Base-by-base conservation (phyloP, 2,329 filamentous ascomycete species). In the Aureobasidium subglaciale region DNA sequence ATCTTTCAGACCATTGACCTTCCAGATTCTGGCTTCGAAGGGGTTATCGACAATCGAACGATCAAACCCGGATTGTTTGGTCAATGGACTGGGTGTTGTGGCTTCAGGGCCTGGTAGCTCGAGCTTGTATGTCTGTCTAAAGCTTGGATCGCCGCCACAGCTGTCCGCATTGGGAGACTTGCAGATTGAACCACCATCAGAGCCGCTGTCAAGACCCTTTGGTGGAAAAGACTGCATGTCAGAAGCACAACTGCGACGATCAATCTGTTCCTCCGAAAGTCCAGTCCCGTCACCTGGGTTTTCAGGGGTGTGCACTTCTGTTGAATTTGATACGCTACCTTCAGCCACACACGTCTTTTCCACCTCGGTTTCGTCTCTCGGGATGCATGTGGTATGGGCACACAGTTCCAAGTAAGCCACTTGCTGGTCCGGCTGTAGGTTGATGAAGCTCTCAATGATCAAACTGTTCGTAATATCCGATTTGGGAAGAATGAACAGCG, bases 401-500 rank as follows among this genome's bases (percentile, higher is more conserved):
- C 46, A 27, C 22, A 50, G 16, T 1, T 38, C 9, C 46, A 50
- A 24, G 29, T 37, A 50, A n/a, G 46, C 46, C 11, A 24, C 46
- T 2, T 22, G 32, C 34, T 50, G 46, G 15, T 50, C 46, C 22
- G 46, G n/a, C 32, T 8, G 24, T 29, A 50, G 15, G 9, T 24
- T 29, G 16, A 40, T 29, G 35, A 53, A 53, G 16, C 35, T 53
- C 9, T 37, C 35, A 5, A 46, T 24, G 41, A 46, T 38, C n/a
- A n/a, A 11, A n/a, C n/a, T 24, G 30, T 35, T 46, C 41, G 48
- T 22, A 2, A 20, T 42, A 5, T 45, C 34, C 30, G 18, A 15
- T 37, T 46, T 45, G 29, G 22, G 32, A 27, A 56, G 37, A 15
- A 35, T n/a, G 42, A 56, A 41, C 25, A 67, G 54, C 5, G 63